Conservation (phyloP, 305 asterid species). For the Solanum hybrid region DNA sequence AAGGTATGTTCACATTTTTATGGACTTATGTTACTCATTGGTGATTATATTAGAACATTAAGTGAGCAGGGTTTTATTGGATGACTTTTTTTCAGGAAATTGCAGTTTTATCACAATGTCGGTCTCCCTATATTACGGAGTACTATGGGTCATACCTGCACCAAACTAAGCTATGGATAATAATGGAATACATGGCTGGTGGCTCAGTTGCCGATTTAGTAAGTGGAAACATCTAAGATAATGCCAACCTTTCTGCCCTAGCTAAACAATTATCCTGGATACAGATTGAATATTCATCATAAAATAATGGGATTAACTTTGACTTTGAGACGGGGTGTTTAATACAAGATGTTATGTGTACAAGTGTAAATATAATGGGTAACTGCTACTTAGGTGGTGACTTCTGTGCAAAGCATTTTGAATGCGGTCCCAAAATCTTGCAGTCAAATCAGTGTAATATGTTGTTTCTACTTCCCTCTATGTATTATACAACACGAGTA, state of each 20-base stretch:
- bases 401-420: background rate
- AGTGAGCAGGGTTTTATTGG: slow-evolving; percentile 17
- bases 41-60: background rate
- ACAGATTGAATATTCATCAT: background rate
- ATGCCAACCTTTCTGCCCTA: slow-evolving; percentile 1
- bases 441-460: background rate
- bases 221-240: slow-evolving; percentile 22
- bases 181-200: slow-evolving; percentile 99
- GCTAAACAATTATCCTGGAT: background rate
- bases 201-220: slow-evolving; percentile 98
- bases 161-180: slow-evolving; percentile 88
- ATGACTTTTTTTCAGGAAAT: slow-evolving; percentile 56
- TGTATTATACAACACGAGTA: background rate
- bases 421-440: background rate
- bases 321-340: background rate
- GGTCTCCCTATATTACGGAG: slow-evolving; percentile 84
- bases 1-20: slow-evolving; percentile 45
- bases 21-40: background rate
- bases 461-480: background rate
- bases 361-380: background rate
- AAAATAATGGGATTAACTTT: slow-evolving; percentile 1
- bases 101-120: slow-evolving; percentile 87
- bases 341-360: background rate
- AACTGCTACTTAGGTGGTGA: background rate
- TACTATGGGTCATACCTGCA: slow-evolving; percentile 77